A percentile compares a stretch with the other conserved stretches of the same genome.
phyloP scores from a whole-genome alignment of 225 moss, liverwort and hornwort species.

The Sphagnum tenellum region DNA sequence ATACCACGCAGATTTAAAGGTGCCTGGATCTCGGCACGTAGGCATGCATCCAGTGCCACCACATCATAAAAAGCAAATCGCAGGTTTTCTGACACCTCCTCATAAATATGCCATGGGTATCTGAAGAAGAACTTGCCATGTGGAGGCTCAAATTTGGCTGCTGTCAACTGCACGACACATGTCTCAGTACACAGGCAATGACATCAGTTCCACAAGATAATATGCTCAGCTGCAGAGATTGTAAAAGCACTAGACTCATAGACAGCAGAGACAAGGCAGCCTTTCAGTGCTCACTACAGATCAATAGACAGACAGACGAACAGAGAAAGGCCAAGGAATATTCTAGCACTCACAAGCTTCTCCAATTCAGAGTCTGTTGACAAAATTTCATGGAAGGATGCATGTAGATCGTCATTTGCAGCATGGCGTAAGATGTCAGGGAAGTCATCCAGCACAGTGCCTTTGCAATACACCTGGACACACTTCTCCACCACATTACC shows the following conservation, averaged over 20 bases:
- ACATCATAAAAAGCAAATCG: conserved; percentile 48
- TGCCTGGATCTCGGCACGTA: conserved; percentile 54
- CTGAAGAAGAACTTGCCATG: conserved; percentile 44
- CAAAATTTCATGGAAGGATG: conserved; percentile 57
- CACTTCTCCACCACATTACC: conserved; percentile 69
- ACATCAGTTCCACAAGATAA: too few species aligned
- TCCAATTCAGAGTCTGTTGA: conserved; percentile 60
- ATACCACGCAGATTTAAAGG: conserved; percentile 25
- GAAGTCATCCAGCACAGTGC: conserved; percentile 42
- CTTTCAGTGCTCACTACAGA: too few species aligned
- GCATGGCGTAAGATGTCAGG: conserved; percentile 42
- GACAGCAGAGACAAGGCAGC: too few species aligned
- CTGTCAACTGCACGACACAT: conserved; percentile 27
- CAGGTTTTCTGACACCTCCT: conserved; percentile 40
- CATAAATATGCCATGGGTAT: conserved; percentile 49
- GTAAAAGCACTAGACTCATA: too few species aligned
- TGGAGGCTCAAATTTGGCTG: conserved; percentile 43
- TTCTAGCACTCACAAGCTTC: conserved; percentile 34
- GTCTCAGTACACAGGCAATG: not conserved
- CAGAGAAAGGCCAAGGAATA: not conserved
- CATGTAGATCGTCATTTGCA: conserved; percentile 44
- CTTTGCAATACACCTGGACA: conserved; percentile 44
- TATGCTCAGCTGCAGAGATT: too few species aligned
- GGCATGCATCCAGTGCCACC: conserved; percentile 47
- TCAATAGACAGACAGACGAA: not conserved